Evolutionary conservation across 129 eudicot genomes (phyloP), one percentile per base, ranked within the genome.

Genomic region (Scalesia atractyloides): DNA sequence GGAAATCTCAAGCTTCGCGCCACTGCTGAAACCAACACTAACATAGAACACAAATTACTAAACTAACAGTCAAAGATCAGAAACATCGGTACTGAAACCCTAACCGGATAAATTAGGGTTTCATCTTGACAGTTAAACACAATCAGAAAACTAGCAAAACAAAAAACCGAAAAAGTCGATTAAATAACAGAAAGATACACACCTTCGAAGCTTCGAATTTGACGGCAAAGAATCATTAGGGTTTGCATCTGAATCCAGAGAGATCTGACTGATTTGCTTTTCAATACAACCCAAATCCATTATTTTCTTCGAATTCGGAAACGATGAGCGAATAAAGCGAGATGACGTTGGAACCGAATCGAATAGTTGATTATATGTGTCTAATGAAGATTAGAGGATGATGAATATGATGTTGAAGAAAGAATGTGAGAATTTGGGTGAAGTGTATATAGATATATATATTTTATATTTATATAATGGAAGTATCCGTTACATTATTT

Each of bases 281-380:
- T 90, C 94, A 47, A 87, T 69, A 64, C 94, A 90, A 14, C 94
- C 97, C 84, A 90, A 56, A 90, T 90, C 95, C 97, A 87, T 86
- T 26, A 87, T 86, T 26, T 65, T 69, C 48, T 48, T 62, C 41
- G 9, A 70, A 39, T 48, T 39, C 16, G 9, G 17, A 2, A 22
- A 41, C 16, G 19, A 24, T 65, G 30, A 83, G 15, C 41, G 65
- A 20, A 43, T 15, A 15, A 53, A 20, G 43, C 10, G 17, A 15
- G 26, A 69, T 75, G 0, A 34, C 5, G 15, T 14, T 17, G 19
- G 20, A 17, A 47, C 5, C 33, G 33, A 26, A 26, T 3, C 33
- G 33, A 26, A 30, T 36, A 4, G 53, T 63, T 72, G 78, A 66
- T 15, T 14, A 4, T 30, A 24, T 10, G 26, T 5, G 48, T 15